Evolutionary conservation across 805 yeast species (phyloP).

Genomic region (Maudiozyma serrabonitensis): DNA sequence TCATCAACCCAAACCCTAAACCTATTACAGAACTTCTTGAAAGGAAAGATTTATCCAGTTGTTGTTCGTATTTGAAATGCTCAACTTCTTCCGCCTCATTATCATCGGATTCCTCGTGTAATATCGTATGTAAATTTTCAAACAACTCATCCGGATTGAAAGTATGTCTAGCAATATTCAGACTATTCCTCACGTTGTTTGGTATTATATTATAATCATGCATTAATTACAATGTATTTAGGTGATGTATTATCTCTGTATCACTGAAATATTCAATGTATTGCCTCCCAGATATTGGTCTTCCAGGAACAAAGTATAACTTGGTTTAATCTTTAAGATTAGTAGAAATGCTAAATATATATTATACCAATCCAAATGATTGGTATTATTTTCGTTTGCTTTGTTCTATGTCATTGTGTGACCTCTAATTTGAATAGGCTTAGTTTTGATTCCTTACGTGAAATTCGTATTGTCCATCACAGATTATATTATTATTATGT

Average conservation of each 20-base stretch:
- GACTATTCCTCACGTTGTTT: constrained; percentile 17
- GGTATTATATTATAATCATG: constrained; percentile 19
- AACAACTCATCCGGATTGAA: constrained; percentile 19
- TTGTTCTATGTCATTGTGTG: no score
- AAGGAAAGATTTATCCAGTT: constrained; percentile 49
- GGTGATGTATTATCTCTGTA: neutral
- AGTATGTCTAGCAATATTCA: constrained; percentile 4
- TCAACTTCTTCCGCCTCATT: constrained; percentile 50
- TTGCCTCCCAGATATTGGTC: no score
- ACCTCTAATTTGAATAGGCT: no score
- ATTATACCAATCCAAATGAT: no score
- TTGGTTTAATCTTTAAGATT: no score
- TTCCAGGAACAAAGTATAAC: no score
- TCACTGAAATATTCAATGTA: no score
- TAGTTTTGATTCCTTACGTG: no score
- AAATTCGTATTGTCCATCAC: no score
- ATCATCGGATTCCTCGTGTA: constrained; percentile 34
- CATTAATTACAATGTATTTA: constrained; percentile 5
- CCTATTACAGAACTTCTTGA: constrained; percentile 67
- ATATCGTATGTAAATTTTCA: constrained; percentile 22
- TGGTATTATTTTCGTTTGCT: no score
- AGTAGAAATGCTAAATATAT: no score
- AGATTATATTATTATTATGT: no score
- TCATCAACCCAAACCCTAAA: constrained; percentile 71
- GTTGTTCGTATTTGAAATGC: constrained; percentile 66